phyloP scores from a whole-genome alignment of 345 rosid genomes.

The Brassica nigra region DNA sequence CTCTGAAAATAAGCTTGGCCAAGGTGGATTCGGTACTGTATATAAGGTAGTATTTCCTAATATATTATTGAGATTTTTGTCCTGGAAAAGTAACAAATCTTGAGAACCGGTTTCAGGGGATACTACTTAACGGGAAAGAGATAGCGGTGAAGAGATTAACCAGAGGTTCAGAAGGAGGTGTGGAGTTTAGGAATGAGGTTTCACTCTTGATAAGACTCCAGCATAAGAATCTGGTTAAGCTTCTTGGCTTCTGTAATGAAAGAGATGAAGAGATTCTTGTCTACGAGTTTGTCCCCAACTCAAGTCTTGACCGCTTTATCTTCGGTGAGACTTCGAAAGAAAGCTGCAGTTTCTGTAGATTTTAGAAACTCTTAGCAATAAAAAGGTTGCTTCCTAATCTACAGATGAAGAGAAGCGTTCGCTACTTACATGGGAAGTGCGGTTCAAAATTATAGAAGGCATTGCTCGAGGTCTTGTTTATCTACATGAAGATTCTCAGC shows the following conservation, averaged over 20 bases:
- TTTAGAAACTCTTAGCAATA: neutral
- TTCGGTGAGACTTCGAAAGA: slow-evolving; percentile 40
- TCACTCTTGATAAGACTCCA: slow-evolving; percentile 56
- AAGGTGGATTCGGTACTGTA: neutral
- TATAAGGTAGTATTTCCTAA: neutral
- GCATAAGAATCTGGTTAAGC: slow-evolving; percentile 57
- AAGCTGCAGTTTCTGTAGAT: neutral
- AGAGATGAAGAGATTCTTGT: slow-evolving; percentile 50
- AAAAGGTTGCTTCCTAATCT: neutral
- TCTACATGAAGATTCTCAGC: slow-evolving; percentile 43
- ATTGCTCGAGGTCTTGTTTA: slow-evolving; percentile 41
- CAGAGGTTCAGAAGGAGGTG: slow-evolving; percentile 50
- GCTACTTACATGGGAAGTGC: slow-evolving; percentile 30
- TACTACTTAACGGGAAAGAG: neutral
- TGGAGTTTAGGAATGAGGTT: slow-evolving; percentile 58
- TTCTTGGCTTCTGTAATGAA: slow-evolving; percentile 53
- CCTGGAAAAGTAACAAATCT: neutral
- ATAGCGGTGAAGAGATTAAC: neutral
- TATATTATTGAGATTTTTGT: neutral
- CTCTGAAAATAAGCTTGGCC: neutral
- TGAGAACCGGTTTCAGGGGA: neutral
- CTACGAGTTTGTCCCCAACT: slow-evolving; percentile 53
- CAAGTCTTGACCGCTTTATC: slow-evolving; percentile 52
- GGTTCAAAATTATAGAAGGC: slow-evolving; percentile 41
- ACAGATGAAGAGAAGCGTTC: slow-evolving; percentile 30